phyloP scores from a whole-genome alignment of 1,284 basidiomycete species.

The Trichosporon sp. region DNA sequence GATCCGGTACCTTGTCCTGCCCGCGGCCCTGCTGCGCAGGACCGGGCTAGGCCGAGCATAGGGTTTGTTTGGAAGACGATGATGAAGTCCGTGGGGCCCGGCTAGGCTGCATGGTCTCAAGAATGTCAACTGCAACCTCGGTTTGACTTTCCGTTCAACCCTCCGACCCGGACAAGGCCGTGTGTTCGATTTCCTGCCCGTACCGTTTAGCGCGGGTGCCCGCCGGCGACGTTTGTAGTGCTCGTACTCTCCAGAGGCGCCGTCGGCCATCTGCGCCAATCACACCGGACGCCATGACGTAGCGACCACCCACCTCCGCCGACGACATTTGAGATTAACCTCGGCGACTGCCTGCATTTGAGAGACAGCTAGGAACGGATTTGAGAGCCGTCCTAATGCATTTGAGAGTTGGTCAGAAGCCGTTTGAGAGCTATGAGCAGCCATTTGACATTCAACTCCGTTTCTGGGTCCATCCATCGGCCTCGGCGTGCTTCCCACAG shows the following conservation, averaged over 20 bases:
- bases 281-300: not conserved
- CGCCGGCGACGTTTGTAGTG: too few species aligned
- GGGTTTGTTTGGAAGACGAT: not conserved
- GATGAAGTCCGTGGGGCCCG: too few species aligned
- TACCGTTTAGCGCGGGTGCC: too few species aligned
- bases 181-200: not conserved
- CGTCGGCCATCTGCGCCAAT: not conserved
- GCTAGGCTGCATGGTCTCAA: too few species aligned
- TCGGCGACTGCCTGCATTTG: not conserved
- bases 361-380: not conserved
- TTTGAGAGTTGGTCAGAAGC: not conserved
- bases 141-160: too few species aligned
- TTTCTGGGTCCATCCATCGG: not conserved
- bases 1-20: conserved; percentile 2
- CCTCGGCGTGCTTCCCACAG: not conserved
- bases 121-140: not conserved
- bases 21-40: conserved; percentile 1
- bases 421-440: not conserved
- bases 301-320: not conserved
- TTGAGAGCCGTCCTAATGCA: not conserved
- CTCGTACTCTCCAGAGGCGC: too few species aligned
- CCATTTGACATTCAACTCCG: not conserved
- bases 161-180: not conserved
- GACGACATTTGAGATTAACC: not conserved
- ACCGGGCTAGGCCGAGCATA: not conserved